Base-by-base conservation (phyloP, 1,284 basidiomycete genomes). In the Ganoderma meredithae region DNA sequence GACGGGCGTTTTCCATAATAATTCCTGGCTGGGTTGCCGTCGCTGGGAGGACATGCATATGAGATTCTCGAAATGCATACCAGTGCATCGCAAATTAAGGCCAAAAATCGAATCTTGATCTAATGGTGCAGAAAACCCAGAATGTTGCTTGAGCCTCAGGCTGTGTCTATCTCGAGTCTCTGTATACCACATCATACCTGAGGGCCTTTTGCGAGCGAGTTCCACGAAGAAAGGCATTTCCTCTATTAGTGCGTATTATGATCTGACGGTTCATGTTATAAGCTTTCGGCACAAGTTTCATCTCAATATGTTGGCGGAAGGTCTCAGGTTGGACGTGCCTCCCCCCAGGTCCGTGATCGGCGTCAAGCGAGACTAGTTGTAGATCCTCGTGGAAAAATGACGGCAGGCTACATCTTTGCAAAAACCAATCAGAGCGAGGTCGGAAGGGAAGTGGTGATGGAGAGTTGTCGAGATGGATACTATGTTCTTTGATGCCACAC, bases 381-480 rank as follows among this genome's bases (percentile, higher is more conserved):
- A 68, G 66, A 68, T 68, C 66, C 40, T 22, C 58, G 66, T 68
- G 66, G 59, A 15, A 68, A 64, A 64, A 39, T 47, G 5, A 15
- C 12, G 49, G 22, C 47, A 36, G 36, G 3, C 36, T 36, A 6
- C 7, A 36, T 36, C 27, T 22, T 22, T 15, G 44, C 44, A 47
- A n/a, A 22, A 31, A 49, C 61, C 60, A 62, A 63, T 44, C 47
- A 60, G 13, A 44, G 25, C 7, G 41, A 40, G 13, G 13, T 40
- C 12, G 40, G 15, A 17, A 31, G 47, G 43, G 52, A 27, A 15
- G 40, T 49, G 55, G 12, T 66, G 65, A 58, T 63, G 65, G 9
- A 4, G 39, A 31, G 19, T 56, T 59, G 61, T 40, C 27, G 25
- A 22, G 53, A 33, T 39, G 41, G n/a, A 40, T n/a, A 22, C 19